Evolutionary conservation across 2,329 filamentous ascomycete species (phyloP).

Genomic region (Fusarium kyushuense): DNA sequence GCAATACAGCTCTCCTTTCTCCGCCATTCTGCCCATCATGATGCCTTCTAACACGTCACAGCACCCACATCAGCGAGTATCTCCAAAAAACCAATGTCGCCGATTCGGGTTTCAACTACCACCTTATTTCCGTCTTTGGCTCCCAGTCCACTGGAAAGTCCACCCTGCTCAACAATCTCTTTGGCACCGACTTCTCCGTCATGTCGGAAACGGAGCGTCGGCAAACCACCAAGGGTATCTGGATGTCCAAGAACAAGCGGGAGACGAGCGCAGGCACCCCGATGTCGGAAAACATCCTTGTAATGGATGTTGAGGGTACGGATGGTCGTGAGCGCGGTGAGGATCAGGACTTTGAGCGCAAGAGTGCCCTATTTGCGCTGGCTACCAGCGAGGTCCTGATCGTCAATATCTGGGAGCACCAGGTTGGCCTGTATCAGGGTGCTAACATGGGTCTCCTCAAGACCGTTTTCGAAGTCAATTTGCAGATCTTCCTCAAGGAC

Average conservation of each 20-base stretch:
- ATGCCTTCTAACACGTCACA: slow-evolving; percentile 54
- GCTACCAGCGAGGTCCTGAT: slow-evolving; percentile 98
- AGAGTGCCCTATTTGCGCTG: slow-evolving; percentile 95
- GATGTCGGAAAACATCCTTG: slow-evolving; percentile 98
- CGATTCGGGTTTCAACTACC: slow-evolving; percentile 96
- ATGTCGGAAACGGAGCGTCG: slow-evolving; percentile 95
- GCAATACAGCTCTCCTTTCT: slow-evolving; percentile 1
- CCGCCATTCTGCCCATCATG: slow-evolving; percentile 19
- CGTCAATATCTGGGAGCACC: slow-evolving; percentile 99
- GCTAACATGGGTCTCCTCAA: slow-evolving; percentile 99
- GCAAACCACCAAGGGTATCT: slow-evolving; percentile 99
- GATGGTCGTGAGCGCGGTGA: slow-evolving; percentile 96
- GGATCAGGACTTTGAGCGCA: slow-evolving; percentile 98
- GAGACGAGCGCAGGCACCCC: slow-evolving; percentile 61
- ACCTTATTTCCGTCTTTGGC: slow-evolving; percentile 98
- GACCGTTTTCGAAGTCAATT: slow-evolving; percentile 98
- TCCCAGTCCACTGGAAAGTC: slow-evolving; percentile 99
- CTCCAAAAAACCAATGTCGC: slow-evolving; percentile 83
- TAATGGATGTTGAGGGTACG: slow-evolving; percentile 99
- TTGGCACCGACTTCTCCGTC: slow-evolving; percentile 95
- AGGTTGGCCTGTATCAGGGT: slow-evolving; percentile 96
- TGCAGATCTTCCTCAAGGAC: slow-evolving; percentile 97
- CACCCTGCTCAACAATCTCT: slow-evolving; percentile 94
- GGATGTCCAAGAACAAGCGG: slow-evolving; percentile 97
- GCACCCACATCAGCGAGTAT: slow-evolving; percentile 83